Evolutionary conservation across 2,329 filamentous ascomycete genomes (phyloP), one percentile per base, ranked within the genome.

Genomic region (Scytalidium lignicola): DNA sequence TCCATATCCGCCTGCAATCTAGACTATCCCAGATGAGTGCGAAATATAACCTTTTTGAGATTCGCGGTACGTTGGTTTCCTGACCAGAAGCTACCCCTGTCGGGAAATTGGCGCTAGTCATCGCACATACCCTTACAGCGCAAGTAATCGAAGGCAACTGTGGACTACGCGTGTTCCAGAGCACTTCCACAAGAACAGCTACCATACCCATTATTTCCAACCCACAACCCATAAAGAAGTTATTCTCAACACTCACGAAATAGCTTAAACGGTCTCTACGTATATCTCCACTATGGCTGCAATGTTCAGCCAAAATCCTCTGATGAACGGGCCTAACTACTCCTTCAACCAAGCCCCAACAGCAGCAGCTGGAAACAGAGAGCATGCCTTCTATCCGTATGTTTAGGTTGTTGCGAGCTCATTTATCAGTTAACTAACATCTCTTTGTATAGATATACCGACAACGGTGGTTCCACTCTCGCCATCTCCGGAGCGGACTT

Each of bases 381-480:
- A 93, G 74, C 91, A 95, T 72, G 82, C 84, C 61, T 96, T 96
- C 74, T 91, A 96, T 73, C 91, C 92, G 91, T 96, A 80, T 64
- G 87, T 59, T 44, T 37, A 40, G 9, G 22, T 44, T 20, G 23
- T 21, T 44, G 19, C 15, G 28, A 21, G 18, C 9, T 10, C 52
- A 12, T 43, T n/a, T 17, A n/a, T 42, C 18, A 47, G 21, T 48
- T 55, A 44, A 57, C 43, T 42, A 18, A 43, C 20, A 20, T 39
- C n/a, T n/a, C n/a, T n/a, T n/a, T n/a, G 15, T 32, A 3, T 60
- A 93, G 88, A 61, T 99, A 99, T 73, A 95, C 93, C 58, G 92
- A 99, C 76, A 99, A 99, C 69, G 93, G 93, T 61, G 93, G 93
- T 60, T 95, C 90, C 52, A 97, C 93, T 48, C 82, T 99, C 49